Percentiles rank a stretch among this genome's conserved stretches.
These are phyloP conservation scores for Aphanoascus verrucosus DNA, from an alignment of 2,329 filamentous ascomycete species.

Conservation along the genomic window DNA sequence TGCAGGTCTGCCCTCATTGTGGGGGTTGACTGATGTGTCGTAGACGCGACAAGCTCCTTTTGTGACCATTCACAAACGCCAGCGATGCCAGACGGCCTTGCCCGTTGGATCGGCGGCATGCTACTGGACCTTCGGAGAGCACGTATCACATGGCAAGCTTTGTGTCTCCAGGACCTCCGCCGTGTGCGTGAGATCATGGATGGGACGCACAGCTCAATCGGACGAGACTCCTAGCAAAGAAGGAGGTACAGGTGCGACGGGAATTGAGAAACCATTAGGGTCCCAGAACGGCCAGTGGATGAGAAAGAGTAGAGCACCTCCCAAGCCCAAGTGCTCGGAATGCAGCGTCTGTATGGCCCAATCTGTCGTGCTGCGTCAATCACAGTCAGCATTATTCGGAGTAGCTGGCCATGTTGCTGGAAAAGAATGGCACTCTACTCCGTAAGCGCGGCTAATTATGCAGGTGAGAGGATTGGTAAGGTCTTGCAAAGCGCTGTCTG, in stretches of 20 bases:
- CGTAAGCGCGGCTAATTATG: no score
- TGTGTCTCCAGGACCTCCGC: no score
- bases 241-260: constrained; percentile 5
- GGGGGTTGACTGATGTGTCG: no score
- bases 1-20: no score
- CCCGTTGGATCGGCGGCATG: constrained; percentile 6
- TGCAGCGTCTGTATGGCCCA: background rate
- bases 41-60: no score
- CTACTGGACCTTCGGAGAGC: background rate
- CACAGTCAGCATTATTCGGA: no score
- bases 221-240: background rate
- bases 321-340: background rate
- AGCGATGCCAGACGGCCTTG: background rate
- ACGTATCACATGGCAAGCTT: background rate
- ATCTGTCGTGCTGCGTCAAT: constrained; percentile 3
- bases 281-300: background rate
- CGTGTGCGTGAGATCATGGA: no score
- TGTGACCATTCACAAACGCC: background rate
- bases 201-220: no score
- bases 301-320: background rate
- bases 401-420: no score
- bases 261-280: background rate
- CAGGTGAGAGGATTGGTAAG: no score
- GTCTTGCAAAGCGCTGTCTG: no score
- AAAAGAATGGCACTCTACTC: no score